Evolutionary conservation across 805 yeast species (phyloP).

Genomic region (Sugiyamaella lignohabitans): DNA sequence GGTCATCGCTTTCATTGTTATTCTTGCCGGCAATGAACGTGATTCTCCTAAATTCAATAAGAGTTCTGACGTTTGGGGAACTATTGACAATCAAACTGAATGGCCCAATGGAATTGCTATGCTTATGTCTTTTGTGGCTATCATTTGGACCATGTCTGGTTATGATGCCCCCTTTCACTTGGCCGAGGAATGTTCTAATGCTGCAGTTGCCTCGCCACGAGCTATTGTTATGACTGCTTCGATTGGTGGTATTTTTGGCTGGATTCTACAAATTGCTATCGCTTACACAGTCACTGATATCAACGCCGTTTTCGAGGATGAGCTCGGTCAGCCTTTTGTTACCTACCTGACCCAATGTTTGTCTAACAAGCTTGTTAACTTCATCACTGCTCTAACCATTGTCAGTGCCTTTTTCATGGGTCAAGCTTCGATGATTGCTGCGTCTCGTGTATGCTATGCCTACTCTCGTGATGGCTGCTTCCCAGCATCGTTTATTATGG

Average conservation of each 20-base stretch:
- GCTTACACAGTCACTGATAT: conserved; percentile 54
- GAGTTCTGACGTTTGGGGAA: conserved; percentile 45
- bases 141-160: conserved; percentile 58
- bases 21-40: conserved; percentile 42
- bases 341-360: conserved; percentile 47
- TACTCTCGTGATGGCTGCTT: conserved; percentile 64
- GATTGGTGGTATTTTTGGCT: conserved; percentile 51
- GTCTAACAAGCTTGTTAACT: conserved; percentile 36
- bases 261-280: conserved; percentile 52
- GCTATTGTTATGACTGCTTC: conserved; percentile 56
- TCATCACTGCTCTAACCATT: conserved; percentile 40
- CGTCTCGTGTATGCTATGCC: conserved; percentile 60
- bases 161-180: conserved; percentile 71
- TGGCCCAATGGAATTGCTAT: conserved; percentile 58
- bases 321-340: conserved; percentile 56
- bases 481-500: conserved; percentile 48
- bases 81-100: conserved; percentile 49
- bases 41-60: conserved; percentile 40
- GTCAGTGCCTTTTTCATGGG: conserved; percentile 45
- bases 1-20: conserved; percentile 46
- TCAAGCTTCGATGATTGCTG: conserved; percentile 57
- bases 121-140: conserved; percentile 40
- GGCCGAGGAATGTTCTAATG: conserved; percentile 66
- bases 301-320: conserved; percentile 40
- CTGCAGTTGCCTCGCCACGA: conserved; percentile 57